Evolutionary conservation across 2,329 filamentous ascomycete genomes (phyloP).

Genomic region (Coniochaeta pulveracea): DNA sequence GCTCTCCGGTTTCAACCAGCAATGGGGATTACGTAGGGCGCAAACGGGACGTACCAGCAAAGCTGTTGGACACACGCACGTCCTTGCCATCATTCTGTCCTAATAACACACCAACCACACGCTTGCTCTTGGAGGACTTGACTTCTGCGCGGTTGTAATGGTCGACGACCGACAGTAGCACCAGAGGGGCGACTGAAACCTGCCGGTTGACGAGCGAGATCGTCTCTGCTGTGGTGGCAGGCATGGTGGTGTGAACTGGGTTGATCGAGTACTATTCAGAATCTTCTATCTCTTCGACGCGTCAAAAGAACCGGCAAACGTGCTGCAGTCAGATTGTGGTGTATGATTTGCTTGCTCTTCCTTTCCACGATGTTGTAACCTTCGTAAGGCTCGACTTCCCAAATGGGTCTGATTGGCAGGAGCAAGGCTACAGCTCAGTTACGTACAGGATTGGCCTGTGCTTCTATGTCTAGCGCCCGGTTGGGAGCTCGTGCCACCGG

Average conservation of each 20-base stretch:
- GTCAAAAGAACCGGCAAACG: no score
- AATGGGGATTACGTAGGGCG: constrained; percentile 4
- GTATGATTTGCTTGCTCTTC: no score
- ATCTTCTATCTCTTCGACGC: no score
- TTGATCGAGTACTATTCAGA: no score
- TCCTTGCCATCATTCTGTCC: constrained; percentile 95
- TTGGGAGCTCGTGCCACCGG: background rate
- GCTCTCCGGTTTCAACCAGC: constrained; percentile 3
- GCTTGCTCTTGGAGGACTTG: constrained; percentile 71
- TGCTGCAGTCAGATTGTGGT: no score
- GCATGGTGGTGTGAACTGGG: constrained; percentile 48
- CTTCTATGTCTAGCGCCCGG: background rate
- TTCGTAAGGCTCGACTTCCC: no score
- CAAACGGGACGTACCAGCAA: constrained; percentile 58
- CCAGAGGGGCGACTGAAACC: constrained; percentile 93
- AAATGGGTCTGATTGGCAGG: constrained; percentile 1
- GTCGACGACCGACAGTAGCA: constrained; percentile 95
- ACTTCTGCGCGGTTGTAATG: constrained; percentile 90
- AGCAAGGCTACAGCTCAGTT: constrained; percentile 4
- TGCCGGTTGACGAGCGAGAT: constrained; percentile 88
- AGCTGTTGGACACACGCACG: constrained; percentile 97
- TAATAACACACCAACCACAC: constrained; percentile 88
- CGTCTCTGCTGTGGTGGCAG: constrained; percentile 91
- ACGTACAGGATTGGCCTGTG: background rate
- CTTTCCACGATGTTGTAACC: no score